A percentile compares a stretch with the other conserved stretches of the same genome.
phyloP scores from a whole-genome alignment of 495 filamentous ascomycete genomes.

The Aspergillus nanangensis region DNA sequence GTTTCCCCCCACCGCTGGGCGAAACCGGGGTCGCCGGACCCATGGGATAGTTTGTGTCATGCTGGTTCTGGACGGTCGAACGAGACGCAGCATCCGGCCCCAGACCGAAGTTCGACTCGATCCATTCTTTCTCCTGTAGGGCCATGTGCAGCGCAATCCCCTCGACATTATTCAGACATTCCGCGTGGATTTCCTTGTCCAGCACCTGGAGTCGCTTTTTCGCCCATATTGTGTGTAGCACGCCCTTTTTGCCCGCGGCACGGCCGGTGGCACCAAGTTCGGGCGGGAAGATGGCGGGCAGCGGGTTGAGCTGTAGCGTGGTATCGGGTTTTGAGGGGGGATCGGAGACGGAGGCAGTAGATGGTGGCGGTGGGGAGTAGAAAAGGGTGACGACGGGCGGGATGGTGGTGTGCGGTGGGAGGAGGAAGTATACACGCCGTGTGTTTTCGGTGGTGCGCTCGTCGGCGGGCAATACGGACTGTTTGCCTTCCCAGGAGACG shows the following conservation, averaged over 20 bases:
- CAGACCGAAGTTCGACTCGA: constrained; percentile 73
- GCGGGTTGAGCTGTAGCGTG: constrained; percentile 58
- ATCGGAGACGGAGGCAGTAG: constrained; percentile 11
- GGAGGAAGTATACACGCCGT: constrained; percentile 69
- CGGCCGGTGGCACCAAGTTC: constrained; percentile 61
- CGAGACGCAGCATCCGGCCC: constrained; percentile 16
- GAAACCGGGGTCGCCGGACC: constrained; percentile 53
- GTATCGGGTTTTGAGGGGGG: constrained; percentile 11
- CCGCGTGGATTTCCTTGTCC: constrained; percentile 63
- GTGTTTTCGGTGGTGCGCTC: constrained; percentile 51
- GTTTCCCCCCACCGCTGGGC: constrained; percentile 53
- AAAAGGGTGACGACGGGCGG: constrained; percentile 64
- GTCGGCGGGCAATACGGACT: constrained; percentile 56
- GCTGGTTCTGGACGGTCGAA: constrained; percentile 12
- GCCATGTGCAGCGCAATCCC: constrained; percentile 79
- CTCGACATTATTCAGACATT: constrained; percentile 63
- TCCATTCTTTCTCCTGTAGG: constrained; percentile 73
- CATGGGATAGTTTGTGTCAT: constrained; percentile 23
- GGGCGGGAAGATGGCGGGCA: constrained; percentile 77
- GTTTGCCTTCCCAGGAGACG: constrained; percentile 73
- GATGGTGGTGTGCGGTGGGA: constrained; percentile 61
- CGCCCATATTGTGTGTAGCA: constrained; percentile 79
- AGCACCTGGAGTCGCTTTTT: constrained; percentile 69
- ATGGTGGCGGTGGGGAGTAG: constrained; percentile 29
- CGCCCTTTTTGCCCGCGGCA: constrained; percentile 68